phyloP scores from a whole-genome alignment of 768 basidiomycete genomes.

The Lactarius evosmus region DNA sequence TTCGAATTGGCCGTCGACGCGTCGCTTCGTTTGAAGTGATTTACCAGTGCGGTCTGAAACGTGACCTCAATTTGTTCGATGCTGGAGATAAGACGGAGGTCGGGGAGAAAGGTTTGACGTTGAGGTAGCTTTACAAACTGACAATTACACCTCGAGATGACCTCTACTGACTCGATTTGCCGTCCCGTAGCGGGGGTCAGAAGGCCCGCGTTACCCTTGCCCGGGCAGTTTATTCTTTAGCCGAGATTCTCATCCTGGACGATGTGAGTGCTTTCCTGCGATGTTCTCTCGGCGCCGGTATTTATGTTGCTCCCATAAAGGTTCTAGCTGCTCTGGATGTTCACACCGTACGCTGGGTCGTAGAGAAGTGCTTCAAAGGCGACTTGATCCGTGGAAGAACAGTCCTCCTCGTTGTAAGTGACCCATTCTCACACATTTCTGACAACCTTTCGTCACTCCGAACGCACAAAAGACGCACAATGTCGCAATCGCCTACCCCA shows the following conservation, averaged over 20 bases:
- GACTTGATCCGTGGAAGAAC: conserved; percentile 48
- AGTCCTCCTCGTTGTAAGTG: conserved; percentile 48
- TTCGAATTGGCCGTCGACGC: too few relatives aligned
- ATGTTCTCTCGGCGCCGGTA: neutral
- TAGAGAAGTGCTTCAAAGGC: conserved; percentile 48
- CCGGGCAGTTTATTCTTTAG: conserved; percentile 56
- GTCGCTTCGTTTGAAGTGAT: too few relatives aligned
- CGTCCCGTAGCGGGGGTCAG: conserved; percentile 46
- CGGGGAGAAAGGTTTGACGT: conserved; percentile 54
- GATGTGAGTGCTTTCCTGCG: conserved; percentile 43
- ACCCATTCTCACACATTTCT: neutral
- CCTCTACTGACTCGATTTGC: neutral
- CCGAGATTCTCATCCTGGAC: conserved; percentile 66
- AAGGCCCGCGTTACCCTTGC: conserved; percentile 58
- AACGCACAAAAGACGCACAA: conserved; percentile 48
- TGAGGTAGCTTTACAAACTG: conserved; percentile 32
- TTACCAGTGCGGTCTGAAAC: conserved; percentile 32
- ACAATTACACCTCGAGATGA: too few relatives aligned
- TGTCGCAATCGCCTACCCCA: conserved; percentile 49
- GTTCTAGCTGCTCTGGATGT: conserved; percentile 51
- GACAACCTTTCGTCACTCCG: neutral
- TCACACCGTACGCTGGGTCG: conserved; percentile 50
- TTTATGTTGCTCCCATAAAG: conserved; percentile 21
- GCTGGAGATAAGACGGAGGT: conserved; percentile 54
- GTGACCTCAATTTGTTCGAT: conserved; percentile 46